A percentile compares a stretch with the other conserved stretches of the same genome.
Evolutionary conservation across 2,329 filamentous ascomycete genomes (phyloP).

Genomic region (Phialophora macrospora): DNA sequence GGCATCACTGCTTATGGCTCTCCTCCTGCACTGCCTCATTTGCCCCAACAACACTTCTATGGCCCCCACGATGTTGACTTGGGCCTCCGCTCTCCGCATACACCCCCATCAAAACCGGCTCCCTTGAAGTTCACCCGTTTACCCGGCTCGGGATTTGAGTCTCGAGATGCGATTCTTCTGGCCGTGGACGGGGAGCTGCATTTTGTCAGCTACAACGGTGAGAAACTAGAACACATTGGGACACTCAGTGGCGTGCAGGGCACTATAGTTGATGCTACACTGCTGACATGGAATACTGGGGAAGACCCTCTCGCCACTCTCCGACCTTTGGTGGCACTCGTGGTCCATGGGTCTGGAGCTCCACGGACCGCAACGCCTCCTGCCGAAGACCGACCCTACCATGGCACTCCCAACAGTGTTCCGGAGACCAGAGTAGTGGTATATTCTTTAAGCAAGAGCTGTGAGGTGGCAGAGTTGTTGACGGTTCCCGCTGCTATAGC

Average conservation of each 20-base stretch:
- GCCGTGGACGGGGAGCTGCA: conserved; percentile 82
- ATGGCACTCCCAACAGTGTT: conserved; percentile 42
- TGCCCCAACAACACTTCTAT: conserved; percentile 78
- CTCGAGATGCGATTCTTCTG: conserved; percentile 70
- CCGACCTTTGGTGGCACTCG: conserved; percentile 76
- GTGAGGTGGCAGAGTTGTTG: conserved; percentile 73
- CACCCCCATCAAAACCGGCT: conserved; percentile 21
- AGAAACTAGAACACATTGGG: conserved; percentile 71
- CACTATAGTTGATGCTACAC: conserved; percentile 78
- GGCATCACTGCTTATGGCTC: conserved; percentile 50
- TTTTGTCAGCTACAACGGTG: conserved; percentile 73
- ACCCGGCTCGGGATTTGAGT: conserved; percentile 23
- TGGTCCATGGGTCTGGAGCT: conserved; percentile 74
- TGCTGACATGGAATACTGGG: conserved; percentile 70
- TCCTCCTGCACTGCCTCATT: conserved; percentile 70
- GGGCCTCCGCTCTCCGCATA: conserved; percentile 49
- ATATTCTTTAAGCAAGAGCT: conserved; percentile 79
- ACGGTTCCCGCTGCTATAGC: conserved; percentile 62
- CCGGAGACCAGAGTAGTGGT: conserved; percentile 90
- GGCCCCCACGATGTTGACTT: conserved; percentile 73
- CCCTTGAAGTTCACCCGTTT: conserved; percentile 28
- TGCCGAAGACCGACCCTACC: conserved; percentile 5
- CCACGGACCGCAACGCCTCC: conserved; percentile 39
- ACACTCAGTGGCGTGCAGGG: conserved; percentile 78
- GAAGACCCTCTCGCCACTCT: conserved; percentile 59